phyloP scores from a whole-genome alignment of 805 yeast genomes.

The Candida nonsorbophila region DNA sequence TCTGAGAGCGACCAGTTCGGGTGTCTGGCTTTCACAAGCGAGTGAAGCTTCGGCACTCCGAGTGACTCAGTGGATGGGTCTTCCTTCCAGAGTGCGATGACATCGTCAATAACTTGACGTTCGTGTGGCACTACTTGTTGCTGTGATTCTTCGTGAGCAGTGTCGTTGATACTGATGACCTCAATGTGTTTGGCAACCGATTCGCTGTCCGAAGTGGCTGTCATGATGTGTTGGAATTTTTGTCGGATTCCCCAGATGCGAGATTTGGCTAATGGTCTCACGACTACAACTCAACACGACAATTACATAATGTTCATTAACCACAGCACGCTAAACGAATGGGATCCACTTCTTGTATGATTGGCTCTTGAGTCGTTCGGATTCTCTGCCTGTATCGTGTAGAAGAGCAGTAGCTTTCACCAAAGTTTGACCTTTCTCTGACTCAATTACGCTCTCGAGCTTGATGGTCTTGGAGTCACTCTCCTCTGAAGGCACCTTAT shows the following conservation, averaged over 20 bases:
- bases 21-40: conserved; percentile 44
- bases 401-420: conserved; percentile 55
- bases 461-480: conserved; percentile 28
- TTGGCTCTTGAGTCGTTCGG: no score
- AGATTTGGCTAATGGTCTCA: no score
- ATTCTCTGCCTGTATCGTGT: conserved; percentile 28
- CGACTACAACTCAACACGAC: no score
- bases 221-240: no score
- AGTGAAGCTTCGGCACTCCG: conserved; percentile 50
- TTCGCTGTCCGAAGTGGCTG: conserved; percentile 3
- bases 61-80: conserved; percentile 59
- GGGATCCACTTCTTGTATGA: no score
- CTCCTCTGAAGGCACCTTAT: conserved; percentile 17
- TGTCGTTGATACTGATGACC: conserved; percentile 33
- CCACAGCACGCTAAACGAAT: no score
- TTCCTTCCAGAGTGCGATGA: conserved; percentile 62
- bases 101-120: conserved; percentile 53
- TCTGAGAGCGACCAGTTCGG: conserved; percentile 62
- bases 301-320: no score
- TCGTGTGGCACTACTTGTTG: conserved; percentile 47
- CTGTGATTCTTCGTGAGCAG: conserved; percentile 11
- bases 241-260: no score
- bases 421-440: conserved; percentile 46
- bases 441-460: conserved; percentile 50
- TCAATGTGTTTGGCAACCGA: conserved; percentile 19